Evolutionary conservation across 2,329 filamentous ascomycete genomes (phyloP), one percentile per base, ranked within the genome.

Genomic region (Exophiala oligosperma): DNA sequence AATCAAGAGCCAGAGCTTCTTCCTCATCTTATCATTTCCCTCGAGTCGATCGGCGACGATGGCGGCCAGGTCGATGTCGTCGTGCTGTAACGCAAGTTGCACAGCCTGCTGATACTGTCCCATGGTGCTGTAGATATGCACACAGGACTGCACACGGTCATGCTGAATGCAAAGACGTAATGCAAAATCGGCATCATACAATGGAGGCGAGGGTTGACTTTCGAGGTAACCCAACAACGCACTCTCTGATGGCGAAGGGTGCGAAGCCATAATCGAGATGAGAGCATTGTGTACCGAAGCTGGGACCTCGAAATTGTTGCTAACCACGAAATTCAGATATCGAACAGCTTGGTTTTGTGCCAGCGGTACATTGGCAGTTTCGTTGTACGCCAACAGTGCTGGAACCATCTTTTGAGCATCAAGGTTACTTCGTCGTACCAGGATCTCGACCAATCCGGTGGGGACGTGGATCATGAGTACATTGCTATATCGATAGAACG

Each of bases 91-190:
- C 0, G 94, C 94, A 3, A 99, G 83, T 69, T 96, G 91, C 3
- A 99, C 94, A 8, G 64, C 62, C 73, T 95, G 91, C 17, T 91
- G 84, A 70, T 96, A 97, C 72, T 97, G 92, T 0, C 89, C 89
- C 93, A 99, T 99, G 61, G 88, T 90, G 56, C 90, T 96, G 78
- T 97, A 99, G 62, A 99, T 97, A 73, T 97, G 92, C 4, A 97
- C 93, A 70, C 92, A 96, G 12, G 91, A 95, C 63, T 96, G 87
- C 1, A 97, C 92, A 46, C 94, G 89, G 66, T 92, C 87, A 74
- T 99, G 87, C 68, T 97, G 90, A 64, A 99, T 97, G 75, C 94
- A 99, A 11, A 97, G 83, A 11, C 94, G 89, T 29, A 99, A 85
- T 1, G 94, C 94, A 74, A 99, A 99, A 73, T 99, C 94, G 2